Percentiles rank a stretch among this genome's conserved stretches.
These are phyloP conservation scores for Ilex asprella DNA, from an alignment of 257 asterid species.

Conservation along the genomic window DNA sequence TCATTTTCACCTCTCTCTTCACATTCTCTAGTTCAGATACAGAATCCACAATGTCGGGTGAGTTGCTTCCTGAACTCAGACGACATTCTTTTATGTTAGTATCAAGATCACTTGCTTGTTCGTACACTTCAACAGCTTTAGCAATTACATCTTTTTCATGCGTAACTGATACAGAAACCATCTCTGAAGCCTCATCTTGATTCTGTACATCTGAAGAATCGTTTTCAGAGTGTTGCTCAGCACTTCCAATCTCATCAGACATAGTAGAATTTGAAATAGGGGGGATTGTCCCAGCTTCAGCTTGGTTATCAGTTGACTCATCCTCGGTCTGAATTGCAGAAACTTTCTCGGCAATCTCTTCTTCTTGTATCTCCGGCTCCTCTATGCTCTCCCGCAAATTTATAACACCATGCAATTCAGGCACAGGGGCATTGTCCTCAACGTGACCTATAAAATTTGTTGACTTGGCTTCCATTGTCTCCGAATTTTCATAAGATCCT, in stretches of 20 bases:
- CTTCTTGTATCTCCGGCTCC: conserved; percentile 28
- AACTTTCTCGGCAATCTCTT: conserved; percentile 26
- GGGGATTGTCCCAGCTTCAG: conserved; percentile 31
- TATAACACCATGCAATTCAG: conserved; percentile 19
- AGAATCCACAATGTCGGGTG: conserved; percentile 32
- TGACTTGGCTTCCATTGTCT: conserved; percentile 32
- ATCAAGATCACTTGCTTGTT: conserved; percentile 23
- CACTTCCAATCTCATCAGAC: conserved; percentile 13
- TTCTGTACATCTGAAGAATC: conserved; percentile 2
- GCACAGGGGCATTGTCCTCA: conserved; percentile 22
- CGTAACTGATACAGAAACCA: conserved; percentile 26
- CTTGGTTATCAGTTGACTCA: conserved; percentile 25
- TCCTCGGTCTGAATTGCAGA: conserved; percentile 33
- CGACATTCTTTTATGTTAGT: conserved; percentile 28
- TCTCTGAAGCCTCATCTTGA: conserved; percentile 28
- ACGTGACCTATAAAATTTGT: conserved; percentile 27
- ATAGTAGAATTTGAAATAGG: conserved; percentile 34
- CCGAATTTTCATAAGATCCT: conserved; percentile 26
- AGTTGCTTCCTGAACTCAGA: conserved; percentile 36
- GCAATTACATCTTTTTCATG: conserved; percentile 27
- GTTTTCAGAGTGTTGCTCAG: not conserved
- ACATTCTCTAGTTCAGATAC: conserved; percentile 61
- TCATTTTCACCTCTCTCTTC: conserved; percentile 86
- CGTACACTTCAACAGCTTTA: conserved; percentile 31
- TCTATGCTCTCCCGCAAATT: conserved; percentile 28